Conservation (phyloP, 306 rosid species). For the Sophora flavescens region DNA sequence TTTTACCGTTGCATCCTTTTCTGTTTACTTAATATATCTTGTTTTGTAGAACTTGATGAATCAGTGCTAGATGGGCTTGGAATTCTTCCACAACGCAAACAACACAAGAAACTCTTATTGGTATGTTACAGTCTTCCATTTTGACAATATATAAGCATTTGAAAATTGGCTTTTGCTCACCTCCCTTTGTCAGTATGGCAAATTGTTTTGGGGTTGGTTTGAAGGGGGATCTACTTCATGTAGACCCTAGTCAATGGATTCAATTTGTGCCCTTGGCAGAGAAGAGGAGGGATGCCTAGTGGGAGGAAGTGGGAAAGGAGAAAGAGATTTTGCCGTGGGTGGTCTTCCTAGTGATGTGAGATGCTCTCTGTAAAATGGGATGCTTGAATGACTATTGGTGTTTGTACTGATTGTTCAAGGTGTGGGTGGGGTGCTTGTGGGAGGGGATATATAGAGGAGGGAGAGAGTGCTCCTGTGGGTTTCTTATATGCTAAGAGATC, state of each 20-base stretch:
- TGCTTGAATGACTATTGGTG: conserved; percentile 13
- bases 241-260: background rate
- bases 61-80: conserved; percentile 93
- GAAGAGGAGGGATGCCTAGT: background rate
- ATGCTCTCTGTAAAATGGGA: background rate
- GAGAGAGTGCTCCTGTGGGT: conserved; percentile 17
- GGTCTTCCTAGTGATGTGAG: background rate
- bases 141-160: conserved; percentile 38
- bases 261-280: conserved; percentile 4
- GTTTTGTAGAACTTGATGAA: conserved; percentile 81
- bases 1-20: conserved; percentile 34
- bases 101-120: conserved; percentile 88
- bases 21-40: conserved; percentile 44
- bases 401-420: conserved; percentile 1
- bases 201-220: conserved; percentile 38
- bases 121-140: conserved; percentile 56
- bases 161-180: conserved; percentile 6
- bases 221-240: background rate
- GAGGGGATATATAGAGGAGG: conserved; percentile 1
- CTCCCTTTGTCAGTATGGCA: conserved; percentile 23
- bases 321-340: background rate
- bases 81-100: conserved; percentile 94
- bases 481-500: background rate
- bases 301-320: background rate
- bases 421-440: conserved; percentile 18